These are phyloP conservation scores for Phaeolepiota aurea DNA, from an alignment of 768 basidiomycete genomes.

Conservation along the genomic window DNA sequence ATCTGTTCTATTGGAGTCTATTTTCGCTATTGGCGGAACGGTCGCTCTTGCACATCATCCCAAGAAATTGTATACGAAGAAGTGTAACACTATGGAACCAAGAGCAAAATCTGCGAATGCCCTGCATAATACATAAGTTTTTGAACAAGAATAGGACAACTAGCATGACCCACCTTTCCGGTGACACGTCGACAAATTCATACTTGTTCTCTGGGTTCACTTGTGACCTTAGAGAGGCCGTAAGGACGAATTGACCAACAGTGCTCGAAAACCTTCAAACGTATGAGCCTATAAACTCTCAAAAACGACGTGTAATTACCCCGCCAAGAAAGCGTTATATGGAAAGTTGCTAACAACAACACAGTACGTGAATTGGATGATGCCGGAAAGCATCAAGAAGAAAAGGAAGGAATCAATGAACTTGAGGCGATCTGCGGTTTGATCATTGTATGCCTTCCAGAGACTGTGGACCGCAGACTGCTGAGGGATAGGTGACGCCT, in stretches of 20 bases:
- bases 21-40: too few relatives aligned
- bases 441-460: conserved; percentile 68
- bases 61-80: conserved; percentile 98
- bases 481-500: conserved; percentile 19
- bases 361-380: conserved; percentile 89
- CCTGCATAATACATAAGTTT: conserved; percentile 31
- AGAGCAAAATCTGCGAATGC: conserved; percentile 96
- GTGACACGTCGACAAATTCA: conserved; percentile 87
- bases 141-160: not conserved
- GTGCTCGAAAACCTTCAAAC: conserved; percentile 76
- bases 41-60: conserved; percentile 40
- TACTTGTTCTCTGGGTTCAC: conserved; percentile 78
- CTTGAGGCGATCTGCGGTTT: conserved; percentile 81
- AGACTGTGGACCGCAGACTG: conserved; percentile 43
- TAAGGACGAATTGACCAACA: conserved; percentile 94
- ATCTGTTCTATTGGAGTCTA: too few relatives aligned
- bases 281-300: not conserved
- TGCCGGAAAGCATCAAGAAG: conserved; percentile 87
- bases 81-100: conserved; percentile 93
- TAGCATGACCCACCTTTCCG: conserved; percentile 64
- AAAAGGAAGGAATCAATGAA: conserved; percentile 89
- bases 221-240: conserved; percentile 87
- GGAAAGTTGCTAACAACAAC: conserved; percentile 88
- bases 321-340: conserved; percentile 95
- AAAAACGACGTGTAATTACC: conserved; percentile 43